phyloP scores from a whole-genome alignment of 2,329 filamentous ascomycete genomes.

The Fusarium avenaceum region DNA sequence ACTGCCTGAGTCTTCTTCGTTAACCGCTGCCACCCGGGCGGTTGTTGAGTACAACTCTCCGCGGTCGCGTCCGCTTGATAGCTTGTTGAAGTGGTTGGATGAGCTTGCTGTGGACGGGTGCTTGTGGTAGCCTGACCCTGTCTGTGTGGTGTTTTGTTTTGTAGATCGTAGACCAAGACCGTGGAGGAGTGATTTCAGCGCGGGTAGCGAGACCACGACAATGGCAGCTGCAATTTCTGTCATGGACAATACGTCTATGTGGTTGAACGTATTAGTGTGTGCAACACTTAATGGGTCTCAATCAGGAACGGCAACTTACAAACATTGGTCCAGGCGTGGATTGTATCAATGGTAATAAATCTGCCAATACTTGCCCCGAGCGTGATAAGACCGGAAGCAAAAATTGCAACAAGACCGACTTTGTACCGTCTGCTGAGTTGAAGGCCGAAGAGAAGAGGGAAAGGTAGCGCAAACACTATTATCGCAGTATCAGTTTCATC shows the following conservation, averaged over 20 bases:
- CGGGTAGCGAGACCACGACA: constrained; percentile 39
- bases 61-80: constrained; percentile 40
- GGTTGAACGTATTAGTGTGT: background rate
- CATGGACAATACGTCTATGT: constrained; percentile 41
- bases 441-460: constrained; percentile 35
- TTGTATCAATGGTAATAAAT: constrained; percentile 40
- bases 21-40: constrained; percentile 23
- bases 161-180: constrained; percentile 30
- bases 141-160: constrained; percentile 29
- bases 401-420: constrained; percentile 32
- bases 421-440: constrained; percentile 36
- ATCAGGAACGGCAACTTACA: constrained; percentile 22
- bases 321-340: constrained; percentile 46
- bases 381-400: constrained; percentile 40
- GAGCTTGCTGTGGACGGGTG: constrained; percentile 8
- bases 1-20: constrained; percentile 42
- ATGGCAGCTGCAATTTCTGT: constrained; percentile 40
- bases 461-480: constrained; percentile 34
- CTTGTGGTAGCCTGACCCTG: constrained; percentile 39
- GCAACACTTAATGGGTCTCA: no score
- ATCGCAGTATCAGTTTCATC: background rate
- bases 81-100: constrained; percentile 39
- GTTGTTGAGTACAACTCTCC: constrained; percentile 24
- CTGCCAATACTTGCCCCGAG: constrained; percentile 36
- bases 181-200: constrained; percentile 41